Base-by-base conservation (phyloP, 2,329 filamentous ascomycete genomes). In the Cryphonectria naterciae region DNA sequence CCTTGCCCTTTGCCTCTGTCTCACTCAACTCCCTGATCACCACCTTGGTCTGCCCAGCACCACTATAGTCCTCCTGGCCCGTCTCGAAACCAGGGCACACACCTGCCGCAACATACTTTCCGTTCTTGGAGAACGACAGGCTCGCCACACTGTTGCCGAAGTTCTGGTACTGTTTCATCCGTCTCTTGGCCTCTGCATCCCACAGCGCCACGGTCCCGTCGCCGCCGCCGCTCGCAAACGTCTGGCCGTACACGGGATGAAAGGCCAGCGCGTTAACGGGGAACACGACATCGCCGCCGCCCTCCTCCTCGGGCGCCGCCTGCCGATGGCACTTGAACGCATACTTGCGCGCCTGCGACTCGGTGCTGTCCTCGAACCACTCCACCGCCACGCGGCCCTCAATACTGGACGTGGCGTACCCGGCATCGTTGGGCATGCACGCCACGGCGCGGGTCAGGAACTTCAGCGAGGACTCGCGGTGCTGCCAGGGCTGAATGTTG, bases 311-410 rank as follows among this genome's bases (percentile, higher is more conserved):
- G 1, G 88, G 82, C 13, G 85, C 86, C 1, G 90, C 87, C 80
- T 97, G 93, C 5, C 96, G 89, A 82, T 99, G 96, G 82, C 96
- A 99, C 82, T 99, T 99, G 88, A 99, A 99, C 19, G 96, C 96
- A 80, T 98, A 99, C 81, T 98, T 98, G 75, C 95, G 89, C 54
- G 93, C 92, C 83, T 98, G 95, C 4, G 93, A 95, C 80, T 95
- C 93, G 58, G 90, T 85, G 6, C 90, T 93, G 22, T 96, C 70
- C 78, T 98, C 96, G 79, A 99, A 98, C 93, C 95, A 98, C 81
- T 99, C 96, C 0, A 99, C 96, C 0, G 95, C 95, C 1, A 99
- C 94, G 76, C 96, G 91, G 5, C 96, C 96, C 79, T 99, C 96
- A 77, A 99, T 99, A 77, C 91, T 95, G 71, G 90, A 93, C 1